Base-by-base conservation (phyloP, 192 early-diverging fungal genomes). In the Geranomyces variabilis region DNA sequence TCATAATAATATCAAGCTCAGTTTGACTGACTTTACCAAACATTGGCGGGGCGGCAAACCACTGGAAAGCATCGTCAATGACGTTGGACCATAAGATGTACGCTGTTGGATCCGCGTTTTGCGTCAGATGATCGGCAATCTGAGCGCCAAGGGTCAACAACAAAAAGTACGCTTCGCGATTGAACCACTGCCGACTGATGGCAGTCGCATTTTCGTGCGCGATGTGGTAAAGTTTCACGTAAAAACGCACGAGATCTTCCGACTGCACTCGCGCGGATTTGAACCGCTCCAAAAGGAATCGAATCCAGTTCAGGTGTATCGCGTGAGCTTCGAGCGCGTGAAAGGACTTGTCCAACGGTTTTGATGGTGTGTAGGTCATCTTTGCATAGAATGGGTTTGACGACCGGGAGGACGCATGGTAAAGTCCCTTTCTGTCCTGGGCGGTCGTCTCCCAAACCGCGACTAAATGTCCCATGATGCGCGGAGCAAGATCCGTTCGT, bases 291-390 rank as follows among this genome's bases (percentile, higher is more conserved):
- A 83, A 78, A 24, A 99, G 78, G 76, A 96, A 99, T 75, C 93
- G 86, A 44, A 96, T 92, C 89, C 94, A 91, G 41, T 83, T 91
- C 21, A 84, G 70, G 70, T 99, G 97, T 81, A 89, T 55, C 81
- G 89, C 57, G 86, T 79, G 15, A 87, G 84, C 4, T 84, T 87
- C 61, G 17, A 64, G 26, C 28, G 30, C 28, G 14, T 29, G 36
- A n/a, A 36, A 19, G 13, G 70, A 26, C 1, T 63, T 26, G 24
- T 72, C 47, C 43, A 34, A 17, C 1, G 86, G 87, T 75, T 94
- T 91, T 1, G 94, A 92, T 7, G 95, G 93, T 26, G 93, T 86
- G 75, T 99, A 97, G 26, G 90, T 91, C 93, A 99, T 96, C 70
- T 91, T 92, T 70, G 80, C 86, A 48, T 88, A 89, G 82, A 98